phyloP scores from a whole-genome alignment of 106 monocot species.

The Xerophyta viscosa region DNA sequence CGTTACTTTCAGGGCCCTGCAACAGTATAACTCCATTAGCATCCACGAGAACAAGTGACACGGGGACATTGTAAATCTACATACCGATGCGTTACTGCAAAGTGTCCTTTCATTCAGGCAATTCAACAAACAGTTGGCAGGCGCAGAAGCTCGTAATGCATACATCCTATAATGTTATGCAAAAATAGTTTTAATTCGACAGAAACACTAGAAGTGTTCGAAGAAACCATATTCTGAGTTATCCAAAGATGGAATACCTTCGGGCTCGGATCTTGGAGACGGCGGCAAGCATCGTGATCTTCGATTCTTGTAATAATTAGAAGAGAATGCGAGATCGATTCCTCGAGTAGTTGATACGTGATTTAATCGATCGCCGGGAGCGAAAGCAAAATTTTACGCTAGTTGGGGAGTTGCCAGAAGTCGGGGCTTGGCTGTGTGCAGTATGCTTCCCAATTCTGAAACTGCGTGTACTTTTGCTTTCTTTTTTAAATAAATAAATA shows the following conservation, averaged over 20 bases:
- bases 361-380: too few species aligned
- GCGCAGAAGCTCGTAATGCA: background rate
- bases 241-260: background rate
- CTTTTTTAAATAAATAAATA: too few species aligned
- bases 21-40: background rate
- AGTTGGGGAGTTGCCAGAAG: too few species aligned
- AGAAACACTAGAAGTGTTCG: background rate
- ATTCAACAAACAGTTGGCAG: background rate
- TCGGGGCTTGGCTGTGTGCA: too few species aligned
- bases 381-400: too few species aligned
- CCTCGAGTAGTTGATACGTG: too few species aligned
- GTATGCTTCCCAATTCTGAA: too few species aligned
- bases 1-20: slow-evolving; percentile 5
- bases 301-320: too few species aligned
- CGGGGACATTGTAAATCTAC: too few species aligned
- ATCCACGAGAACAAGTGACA: too few species aligned
- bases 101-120: slow-evolving; percentile 3
- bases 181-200: background rate
- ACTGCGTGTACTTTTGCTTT: too few species aligned
- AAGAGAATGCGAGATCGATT: too few species aligned
- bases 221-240: background rate
- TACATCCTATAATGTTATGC: background rate
- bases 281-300: background rate
- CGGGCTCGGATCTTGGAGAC: background rate
- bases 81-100: background rate